Evolutionary conservation across 192 early-diverging fungal genomes (phyloP), one percentile per base, ranked within the genome.

Genomic region (Umbelopsis isabellina): DNA sequence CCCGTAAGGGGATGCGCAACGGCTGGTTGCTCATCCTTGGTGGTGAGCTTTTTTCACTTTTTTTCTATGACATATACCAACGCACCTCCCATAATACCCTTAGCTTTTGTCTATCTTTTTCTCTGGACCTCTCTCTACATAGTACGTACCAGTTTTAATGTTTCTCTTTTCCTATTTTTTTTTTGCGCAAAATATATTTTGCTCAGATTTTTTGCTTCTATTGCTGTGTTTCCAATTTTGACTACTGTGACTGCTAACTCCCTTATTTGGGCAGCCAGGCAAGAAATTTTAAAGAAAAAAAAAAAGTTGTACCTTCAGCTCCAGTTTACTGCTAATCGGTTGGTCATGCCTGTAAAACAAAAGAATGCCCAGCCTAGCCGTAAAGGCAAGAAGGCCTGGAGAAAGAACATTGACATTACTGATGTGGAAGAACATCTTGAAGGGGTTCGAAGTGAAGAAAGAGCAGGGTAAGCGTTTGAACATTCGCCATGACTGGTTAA

Each of bases 311-410:
- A 22, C 30, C 13, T 61, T 37, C 15, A 35, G 55, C 30, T 27
- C 7, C 2, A 52, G 25, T 20, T 30, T 52, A 52, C 51, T 25
- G 37, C 37, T 41, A 41, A 41, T 41, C 37, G 37, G 37, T 41
- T 41, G 51, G 51, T 52, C 27, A 61, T 61, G 55, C 55, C 55
- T 35, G 55, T 27, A 46, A 37, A 46, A 66, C 45, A 73, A 44
- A 50, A 90, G 73, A 86, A 83, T 75, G 30, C 79, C 49, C 86
- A 89, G 48, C 83, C 87, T 12, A 83, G 88, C 68, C 90, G 95
- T 77, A 97, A 98, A 79, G 90, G 91, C 67, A 96, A 94, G 83
- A 91, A 93, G 72, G 92, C 86, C 68, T 97, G 95, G 95, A 87
- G 92, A 73, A 94, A 94, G 76, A 96, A 97, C 69, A 90, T 97